Percentiles rank a stretch among this genome's conserved stretches.
Conservation (phyloP, 306 rosid genomes). For the Begonia masoniana region DNA sequence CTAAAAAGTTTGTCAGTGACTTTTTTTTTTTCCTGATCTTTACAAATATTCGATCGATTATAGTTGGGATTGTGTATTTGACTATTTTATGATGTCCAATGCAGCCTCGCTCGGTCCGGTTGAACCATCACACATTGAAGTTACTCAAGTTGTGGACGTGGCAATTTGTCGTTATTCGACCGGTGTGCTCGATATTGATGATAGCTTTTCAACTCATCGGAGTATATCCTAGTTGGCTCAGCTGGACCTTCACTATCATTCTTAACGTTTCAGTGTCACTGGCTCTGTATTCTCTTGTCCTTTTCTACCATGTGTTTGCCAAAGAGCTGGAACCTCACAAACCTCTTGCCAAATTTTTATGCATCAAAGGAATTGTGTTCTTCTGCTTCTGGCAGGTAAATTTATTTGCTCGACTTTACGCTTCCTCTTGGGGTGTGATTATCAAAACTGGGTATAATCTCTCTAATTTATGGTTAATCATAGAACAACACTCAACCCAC, state of each 20-base stretch:
- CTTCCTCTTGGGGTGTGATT: background rate
- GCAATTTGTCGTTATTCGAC: slow-evolving; percentile 29
- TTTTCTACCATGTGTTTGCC: slow-evolving; percentile 22
- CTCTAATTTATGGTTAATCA: too few species aligned
- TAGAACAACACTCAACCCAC: too few species aligned
- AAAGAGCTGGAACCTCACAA: slow-evolving; percentile 24
- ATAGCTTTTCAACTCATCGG: slow-evolving; percentile 19
- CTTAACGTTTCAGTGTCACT: slow-evolving; percentile 24
- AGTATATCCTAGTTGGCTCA: slow-evolving; percentile 23
- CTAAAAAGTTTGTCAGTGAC: background rate
- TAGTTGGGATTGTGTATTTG: background rate
- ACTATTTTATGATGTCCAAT: background rate
- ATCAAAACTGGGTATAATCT: background rate
- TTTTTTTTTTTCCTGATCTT: background rate
- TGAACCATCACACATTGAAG: slow-evolving; percentile 22
- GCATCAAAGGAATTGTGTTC: slow-evolving; percentile 29
- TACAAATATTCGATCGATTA: background rate
- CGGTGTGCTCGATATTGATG: slow-evolving; percentile 26
- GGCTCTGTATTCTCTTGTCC: slow-evolving; percentile 23
- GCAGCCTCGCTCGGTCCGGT: slow-evolving; percentile 21
- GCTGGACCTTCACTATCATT: slow-evolving; percentile 28
- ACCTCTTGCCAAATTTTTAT: slow-evolving; percentile 23
- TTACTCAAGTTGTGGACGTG: slow-evolving; percentile 29
- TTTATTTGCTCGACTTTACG: background rate
- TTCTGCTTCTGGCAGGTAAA: slow-evolving; percentile 33